Base-by-base conservation (phyloP, 176 grass and related monocot genomes). In the Carex scoparia region DNA sequence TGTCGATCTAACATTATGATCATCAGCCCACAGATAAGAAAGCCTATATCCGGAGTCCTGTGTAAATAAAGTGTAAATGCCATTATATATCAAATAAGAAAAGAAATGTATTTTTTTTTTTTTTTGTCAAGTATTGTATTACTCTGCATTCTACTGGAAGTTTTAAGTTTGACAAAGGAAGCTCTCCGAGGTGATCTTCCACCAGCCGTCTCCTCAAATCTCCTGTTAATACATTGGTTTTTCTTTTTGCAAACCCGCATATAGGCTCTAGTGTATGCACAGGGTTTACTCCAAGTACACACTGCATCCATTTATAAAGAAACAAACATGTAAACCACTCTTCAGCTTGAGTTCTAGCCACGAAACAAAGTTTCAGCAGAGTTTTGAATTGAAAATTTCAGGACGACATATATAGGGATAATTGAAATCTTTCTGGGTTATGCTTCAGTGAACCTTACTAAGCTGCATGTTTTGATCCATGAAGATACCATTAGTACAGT, bases 1-100 rank as follows among this genome's bases (percentile, higher is more conserved):
- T 79, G 88, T 86, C 27, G 91, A 56, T 80, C 90, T 86, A 37
- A 94, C 88, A 35, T 69, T 75, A 19, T 7, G 87, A 69, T 87
- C 54, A 79, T 97, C 90, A 44, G 90, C 84, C 94, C 94, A 97
- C 10, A 32, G 31, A 16, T 46, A 74, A 12, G 91, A 91, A 19
- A 92, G 68, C 3, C 57, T 53, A 65, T 97, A 94, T 63, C 84
- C 88, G 28, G 37, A 88, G 10, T 23, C 82, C 92, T 91, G 82
- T 9, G 58, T 10, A 23, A 55, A 51, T 30, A 68, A 55, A 75
- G 10, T 0, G 14, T 33, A 57, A 62, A 28, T 16, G 16, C 15
- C 4, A 84, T 53, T 38, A 75, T 66, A 31, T n/a, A 77, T 40
- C 11, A 15, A 18, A 60, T 23, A 15, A 55, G 11, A 6, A 82